phyloP scores from a whole-genome alignment of 441 rosid species.

The Croton laevigatus region DNA sequence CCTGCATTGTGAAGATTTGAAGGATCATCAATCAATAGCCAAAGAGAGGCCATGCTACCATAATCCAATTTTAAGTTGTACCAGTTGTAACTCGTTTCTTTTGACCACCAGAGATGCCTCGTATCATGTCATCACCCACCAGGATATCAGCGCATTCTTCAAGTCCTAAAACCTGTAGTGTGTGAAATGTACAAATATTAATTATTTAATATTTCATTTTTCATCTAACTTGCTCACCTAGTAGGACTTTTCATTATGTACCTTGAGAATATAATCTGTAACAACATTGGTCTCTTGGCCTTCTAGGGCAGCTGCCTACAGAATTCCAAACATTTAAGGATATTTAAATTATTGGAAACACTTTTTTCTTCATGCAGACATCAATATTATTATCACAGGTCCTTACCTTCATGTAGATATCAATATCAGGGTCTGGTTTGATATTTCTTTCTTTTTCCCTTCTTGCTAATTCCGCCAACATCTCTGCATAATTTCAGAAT shows the following conservation, averaged over 20 bases:
- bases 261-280: slow-evolving; percentile 66
- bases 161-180: slow-evolving; percentile 56
- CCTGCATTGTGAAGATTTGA: slow-evolving; percentile 31
- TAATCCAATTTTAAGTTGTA: slow-evolving; percentile 8
- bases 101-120: slow-evolving; percentile 71
- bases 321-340: background rate
- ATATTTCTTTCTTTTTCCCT: slow-evolving; percentile 61
- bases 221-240: background rate
- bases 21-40: background rate
- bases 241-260: slow-evolving; percentile 6
- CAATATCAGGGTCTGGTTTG: slow-evolving; percentile 68
- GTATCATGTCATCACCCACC: slow-evolving; percentile 60
- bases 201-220: background rate
- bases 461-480: slow-evolving; percentile 54
- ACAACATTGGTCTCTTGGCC: slow-evolving; percentile 54
- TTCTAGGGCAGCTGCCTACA: slow-evolving; percentile 55
- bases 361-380: background rate
- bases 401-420: slow-evolving; percentile 58
- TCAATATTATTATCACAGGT: background rate
- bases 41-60: background rate
- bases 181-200: background rate
- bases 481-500: slow-evolving; percentile 35
- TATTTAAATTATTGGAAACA: background rate
- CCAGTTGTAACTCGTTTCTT: slow-evolving; percentile 66
- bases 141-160: slow-evolving; percentile 58